Evolutionary conservation across 2,329 filamentous ascomycete species (phyloP).

Genomic region (Tolypocladium tundrense): DNA sequence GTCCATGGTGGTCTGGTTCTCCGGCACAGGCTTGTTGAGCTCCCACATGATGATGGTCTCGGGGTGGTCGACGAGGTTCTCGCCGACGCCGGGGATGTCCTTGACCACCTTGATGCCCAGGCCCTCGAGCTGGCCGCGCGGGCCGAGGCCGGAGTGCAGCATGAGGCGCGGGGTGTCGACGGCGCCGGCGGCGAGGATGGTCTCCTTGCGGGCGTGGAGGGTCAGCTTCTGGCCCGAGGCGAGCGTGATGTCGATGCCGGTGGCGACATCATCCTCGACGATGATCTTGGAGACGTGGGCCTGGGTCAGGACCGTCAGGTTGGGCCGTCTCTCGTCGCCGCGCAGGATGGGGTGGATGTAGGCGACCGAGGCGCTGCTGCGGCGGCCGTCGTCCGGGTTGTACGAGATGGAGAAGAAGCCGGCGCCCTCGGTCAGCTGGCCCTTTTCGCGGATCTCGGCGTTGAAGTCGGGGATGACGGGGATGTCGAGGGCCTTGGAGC

Average conservation of each 20-base stretch:
- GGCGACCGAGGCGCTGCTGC: constrained; percentile 79
- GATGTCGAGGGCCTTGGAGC: constrained; percentile 68
- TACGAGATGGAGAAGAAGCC: constrained; percentile 89
- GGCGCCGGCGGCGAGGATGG: constrained; percentile 69
- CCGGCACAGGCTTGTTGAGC: constrained; percentile 64
- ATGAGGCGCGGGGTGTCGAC: constrained; percentile 67
- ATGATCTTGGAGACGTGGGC: constrained; percentile 81
- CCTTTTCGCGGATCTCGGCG: constrained; percentile 64
- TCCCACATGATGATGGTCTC: constrained; percentile 61
- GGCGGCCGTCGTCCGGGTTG: constrained; percentile 77
- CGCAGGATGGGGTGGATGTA: constrained; percentile 88
- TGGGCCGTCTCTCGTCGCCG: constrained; percentile 71
- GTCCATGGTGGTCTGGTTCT: constrained; percentile 82
- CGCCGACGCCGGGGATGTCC: constrained; percentile 48
- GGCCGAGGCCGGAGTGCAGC: constrained; percentile 47
- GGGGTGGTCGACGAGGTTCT: constrained; percentile 51
- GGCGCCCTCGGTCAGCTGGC: constrained; percentile 63
- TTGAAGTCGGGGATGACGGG: constrained; percentile 82
- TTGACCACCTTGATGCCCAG: constrained; percentile 45
- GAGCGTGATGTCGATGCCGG: constrained; percentile 59
- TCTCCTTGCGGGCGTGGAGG: constrained; percentile 61
- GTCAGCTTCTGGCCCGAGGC: constrained; percentile 41
- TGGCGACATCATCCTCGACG: constrained; percentile 57
- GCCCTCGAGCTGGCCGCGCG: constrained; percentile 39
- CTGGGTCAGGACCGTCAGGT: constrained; percentile 78